Base-by-base conservation (phyloP, 2,329 filamentous ascomycete species). In the Phoma sp. region DNA sequence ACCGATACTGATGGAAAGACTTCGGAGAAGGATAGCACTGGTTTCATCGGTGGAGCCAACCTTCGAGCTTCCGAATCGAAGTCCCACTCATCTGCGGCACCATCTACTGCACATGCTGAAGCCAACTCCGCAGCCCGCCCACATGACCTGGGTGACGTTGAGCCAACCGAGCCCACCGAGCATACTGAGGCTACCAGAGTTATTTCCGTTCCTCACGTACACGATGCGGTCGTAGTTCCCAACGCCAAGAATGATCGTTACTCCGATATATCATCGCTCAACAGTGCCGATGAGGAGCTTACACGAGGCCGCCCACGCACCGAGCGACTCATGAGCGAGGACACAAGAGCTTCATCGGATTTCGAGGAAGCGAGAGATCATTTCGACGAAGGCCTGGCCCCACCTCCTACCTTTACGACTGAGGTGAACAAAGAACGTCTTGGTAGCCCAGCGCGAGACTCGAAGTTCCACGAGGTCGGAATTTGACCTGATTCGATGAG, bases 301-400 rank as follows among this genome's bases (percentile, higher is more conserved):
- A 32, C 32, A 4, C 53, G 71, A 54, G 65, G 67, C n/a, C 64
- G 70, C 10, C 57, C 57, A 14, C 53, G 48, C 14, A 51, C 61
- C 35, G 52, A 65, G 44, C 62, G 67, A 8, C 58, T 64, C 18
- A 47, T 51, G 8, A 71, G 60, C 32, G 61, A 61, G 2, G 65
- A 75, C n/a, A 71, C 74, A 39, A 75, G 70, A 25, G 73, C 59
- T 35, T 70, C 63, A 33, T 73, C 67, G 18, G 80, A 82, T 38
- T 80, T 81, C 48, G 81, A 85, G 52, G 83, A 85, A 69, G 80
- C 78, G 8, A 75, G 75, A 54, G 80, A 82, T 61, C 68, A 70
- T 38, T 80, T 82, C 53, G 80, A 84, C 57, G 78, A 81, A 60
- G 74, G 67, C 33, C 65, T 74, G 18, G 70, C 64, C 23, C 77